Evolutionary conservation across 2,329 filamentous ascomycete genomes (phyloP).

Genomic region (Clarireedia hainanense): DNA sequence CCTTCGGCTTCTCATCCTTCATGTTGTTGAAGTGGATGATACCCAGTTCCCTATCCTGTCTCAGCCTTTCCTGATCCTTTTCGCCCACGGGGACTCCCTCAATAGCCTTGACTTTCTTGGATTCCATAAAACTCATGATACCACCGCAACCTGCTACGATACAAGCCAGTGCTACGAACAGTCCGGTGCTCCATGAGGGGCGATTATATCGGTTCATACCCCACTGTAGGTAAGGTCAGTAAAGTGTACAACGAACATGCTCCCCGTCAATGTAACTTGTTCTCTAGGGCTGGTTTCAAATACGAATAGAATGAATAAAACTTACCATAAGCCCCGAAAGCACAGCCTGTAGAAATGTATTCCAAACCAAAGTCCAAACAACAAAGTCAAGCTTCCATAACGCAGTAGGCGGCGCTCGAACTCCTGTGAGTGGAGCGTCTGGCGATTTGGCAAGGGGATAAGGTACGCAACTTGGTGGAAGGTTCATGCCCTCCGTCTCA

Average conservation of each 20-base stretch:
- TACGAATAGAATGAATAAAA: too few species aligned
- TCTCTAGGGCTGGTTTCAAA: too few species aligned
- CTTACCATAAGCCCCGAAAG: conserved; percentile 61
- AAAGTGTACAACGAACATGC: background rate
- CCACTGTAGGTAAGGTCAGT: conserved; percentile 43
- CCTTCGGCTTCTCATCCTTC: conserved; percentile 42
- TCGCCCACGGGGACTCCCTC: conserved; percentile 62
- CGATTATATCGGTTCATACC: conserved; percentile 62
- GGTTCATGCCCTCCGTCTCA: conserved; percentile 31
- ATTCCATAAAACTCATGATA: conserved; percentile 62
- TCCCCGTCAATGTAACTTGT: too few species aligned
- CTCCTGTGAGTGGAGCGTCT: conserved; percentile 61
- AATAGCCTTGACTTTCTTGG: conserved; percentile 61
- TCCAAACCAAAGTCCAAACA: conserved; percentile 69
- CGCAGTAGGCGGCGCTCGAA: conserved; percentile 57
- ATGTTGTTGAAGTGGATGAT: conserved; percentile 53
- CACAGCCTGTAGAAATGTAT: conserved; percentile 68
- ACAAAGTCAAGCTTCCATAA: conserved; percentile 74
- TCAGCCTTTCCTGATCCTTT: conserved; percentile 43
- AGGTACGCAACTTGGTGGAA: conserved; percentile 45
- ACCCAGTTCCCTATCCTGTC: conserved; percentile 45
- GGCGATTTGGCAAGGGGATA: conserved; percentile 57
- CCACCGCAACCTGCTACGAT: conserved; percentile 62
- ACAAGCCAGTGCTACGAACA: conserved; percentile 70
- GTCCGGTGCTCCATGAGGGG: conserved; percentile 72